Evolutionary conservation across 257 asterid species (phyloP).

Genomic region (Solanum appendiculatum): DNA sequence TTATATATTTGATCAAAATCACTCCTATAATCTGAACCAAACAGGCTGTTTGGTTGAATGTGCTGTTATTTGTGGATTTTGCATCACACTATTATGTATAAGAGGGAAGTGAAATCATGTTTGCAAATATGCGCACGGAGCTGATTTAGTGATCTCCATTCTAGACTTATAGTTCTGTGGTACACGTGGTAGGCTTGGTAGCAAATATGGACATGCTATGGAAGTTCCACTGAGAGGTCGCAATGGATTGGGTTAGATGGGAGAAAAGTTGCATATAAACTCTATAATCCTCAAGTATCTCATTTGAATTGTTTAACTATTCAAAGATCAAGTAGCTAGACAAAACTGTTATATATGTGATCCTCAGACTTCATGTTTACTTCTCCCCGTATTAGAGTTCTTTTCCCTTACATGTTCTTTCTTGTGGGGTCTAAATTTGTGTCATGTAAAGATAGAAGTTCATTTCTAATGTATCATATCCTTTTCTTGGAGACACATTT

Average conservation of each 20-base stretch:
- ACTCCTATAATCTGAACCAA: background rate
- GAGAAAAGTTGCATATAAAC: background rate
- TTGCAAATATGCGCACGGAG: background rate
- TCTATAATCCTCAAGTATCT: background rate
- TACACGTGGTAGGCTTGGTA: background rate
- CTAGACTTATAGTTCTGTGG: background rate
- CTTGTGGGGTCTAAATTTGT: background rate
- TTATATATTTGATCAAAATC: background rate
- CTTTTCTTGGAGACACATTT: background rate
- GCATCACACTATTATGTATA: background rate
- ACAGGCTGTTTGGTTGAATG: background rate
- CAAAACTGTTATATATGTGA: background rate
- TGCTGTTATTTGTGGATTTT: background rate
- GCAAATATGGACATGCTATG: background rate
- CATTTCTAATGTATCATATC: background rate
- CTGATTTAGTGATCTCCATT: background rate
- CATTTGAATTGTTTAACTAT: background rate
- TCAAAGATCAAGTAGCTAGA: background rate
- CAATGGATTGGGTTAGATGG: background rate
- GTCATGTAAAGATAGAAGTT: background rate
- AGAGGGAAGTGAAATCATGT: background rate
- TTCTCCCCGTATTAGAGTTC: background rate
- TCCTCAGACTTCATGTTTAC: background rate
- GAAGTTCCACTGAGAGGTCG: background rate
- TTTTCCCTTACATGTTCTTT: background rate